phyloP scores from a whole-genome alignment of 345 rosid genomes.

The Arabidopsis thaliana region DNA sequence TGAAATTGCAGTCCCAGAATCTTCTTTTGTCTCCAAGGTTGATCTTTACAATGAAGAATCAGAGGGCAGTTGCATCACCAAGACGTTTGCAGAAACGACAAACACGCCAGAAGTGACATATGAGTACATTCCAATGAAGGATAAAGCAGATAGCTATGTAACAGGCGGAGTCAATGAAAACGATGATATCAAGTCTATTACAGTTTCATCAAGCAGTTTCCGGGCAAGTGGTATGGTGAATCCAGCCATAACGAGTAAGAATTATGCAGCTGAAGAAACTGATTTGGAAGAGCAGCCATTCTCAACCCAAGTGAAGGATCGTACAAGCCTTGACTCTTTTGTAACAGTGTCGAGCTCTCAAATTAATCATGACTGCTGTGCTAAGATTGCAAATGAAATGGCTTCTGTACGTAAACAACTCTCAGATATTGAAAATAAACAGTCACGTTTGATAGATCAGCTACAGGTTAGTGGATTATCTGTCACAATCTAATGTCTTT shows the following conservation, averaged over 20 bases:
- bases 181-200: slow-evolving; percentile 57
- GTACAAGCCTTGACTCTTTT: slow-evolving; percentile 76
- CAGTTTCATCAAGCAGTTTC: slow-evolving; percentile 56
- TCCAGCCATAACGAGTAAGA: slow-evolving; percentile 51
- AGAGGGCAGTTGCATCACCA: slow-evolving; percentile 75
- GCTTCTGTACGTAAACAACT: slow-evolving; percentile 76
- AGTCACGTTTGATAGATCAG: slow-evolving; percentile 70
- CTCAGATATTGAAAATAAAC: slow-evolving; percentile 75
- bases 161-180: slow-evolving; percentile 54
- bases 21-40: slow-evolving; percentile 47
- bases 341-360: slow-evolving; percentile 67
- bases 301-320: slow-evolving; percentile 56
- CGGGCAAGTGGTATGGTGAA: slow-evolving; percentile 50
- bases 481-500: neutral
- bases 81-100: slow-evolving; percentile 56
- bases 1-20: slow-evolving; percentile 75
- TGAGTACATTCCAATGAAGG: slow-evolving; percentile 65
- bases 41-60: slow-evolving; percentile 75
- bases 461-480: slow-evolving; percentile 64
- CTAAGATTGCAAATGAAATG: slow-evolving; percentile 68
- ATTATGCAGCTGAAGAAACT: slow-evolving; percentile 54
- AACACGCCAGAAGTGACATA: slow-evolving; percentile 54
- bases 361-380: slow-evolving; percentile 58
- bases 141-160: slow-evolving; percentile 65
- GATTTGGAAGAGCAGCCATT: slow-evolving; percentile 52